phyloP scores from a whole-genome alignment of 2,329 filamentous ascomycete species.

The Eutypa lata region DNA sequence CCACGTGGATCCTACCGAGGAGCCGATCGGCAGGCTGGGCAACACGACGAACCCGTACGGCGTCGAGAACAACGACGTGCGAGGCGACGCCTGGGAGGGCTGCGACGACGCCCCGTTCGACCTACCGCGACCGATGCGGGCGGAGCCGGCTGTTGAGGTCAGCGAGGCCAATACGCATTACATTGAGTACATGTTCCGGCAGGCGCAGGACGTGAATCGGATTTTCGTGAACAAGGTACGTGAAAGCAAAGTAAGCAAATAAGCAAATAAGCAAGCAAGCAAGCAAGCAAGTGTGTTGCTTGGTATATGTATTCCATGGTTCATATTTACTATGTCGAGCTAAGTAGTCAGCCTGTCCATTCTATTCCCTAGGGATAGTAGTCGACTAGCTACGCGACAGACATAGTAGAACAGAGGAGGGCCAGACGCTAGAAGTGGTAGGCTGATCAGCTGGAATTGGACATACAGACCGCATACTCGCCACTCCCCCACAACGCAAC shows the following conservation, averaged over 20 bases:
- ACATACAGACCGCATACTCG: slow-evolving; percentile 30
- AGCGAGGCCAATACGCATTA: slow-evolving; percentile 28
- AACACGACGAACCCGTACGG: slow-evolving; percentile 30
- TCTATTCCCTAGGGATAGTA: no score
- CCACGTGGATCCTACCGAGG: slow-evolving; percentile 7
- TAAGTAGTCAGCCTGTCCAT: no score
- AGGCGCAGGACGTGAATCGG: slow-evolving; percentile 33
- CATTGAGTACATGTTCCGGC: slow-evolving; percentile 32
- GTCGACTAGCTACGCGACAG: no score
- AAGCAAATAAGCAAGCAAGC: no score
- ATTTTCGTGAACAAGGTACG: slow-evolving; percentile 35
- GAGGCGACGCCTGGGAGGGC: slow-evolving; percentile 29
- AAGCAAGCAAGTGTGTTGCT: no score
- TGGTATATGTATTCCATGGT: no score
- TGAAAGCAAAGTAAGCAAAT: slow-evolving; percentile 27
- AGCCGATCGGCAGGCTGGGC: slow-evolving; percentile 18
- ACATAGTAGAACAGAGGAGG: no score
- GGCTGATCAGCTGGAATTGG: no score
- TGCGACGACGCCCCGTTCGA: slow-evolving; percentile 35
- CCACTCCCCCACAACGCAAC: slow-evolving; percentile 29
- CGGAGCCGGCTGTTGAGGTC: slow-evolving; percentile 25
- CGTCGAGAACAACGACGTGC: slow-evolving; percentile 24
- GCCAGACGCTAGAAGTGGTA: no score
- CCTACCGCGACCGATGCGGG: slow-evolving; percentile 28
- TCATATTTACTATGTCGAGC: no score